These are phyloP conservation scores for Amphirosellinia nigrospora DNA, from an alignment of 495 filamentous ascomycete genomes.

Conservation along the genomic window DNA sequence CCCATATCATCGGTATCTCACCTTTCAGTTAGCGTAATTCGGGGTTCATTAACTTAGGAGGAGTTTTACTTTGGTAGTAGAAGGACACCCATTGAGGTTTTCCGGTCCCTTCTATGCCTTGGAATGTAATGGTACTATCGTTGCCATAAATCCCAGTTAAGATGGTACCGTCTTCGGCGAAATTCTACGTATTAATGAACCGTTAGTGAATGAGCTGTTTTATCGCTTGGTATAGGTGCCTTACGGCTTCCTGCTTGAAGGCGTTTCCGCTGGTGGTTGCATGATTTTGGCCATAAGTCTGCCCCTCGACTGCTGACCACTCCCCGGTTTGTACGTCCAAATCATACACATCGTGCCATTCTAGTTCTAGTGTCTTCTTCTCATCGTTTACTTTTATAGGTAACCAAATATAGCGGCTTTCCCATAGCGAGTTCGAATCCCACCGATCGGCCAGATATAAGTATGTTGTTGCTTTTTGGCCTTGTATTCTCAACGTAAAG, in stretches of 20 bases:
- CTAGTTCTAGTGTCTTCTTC: slow-evolving; percentile 43
- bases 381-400: slow-evolving; percentile 51
- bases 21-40: slow-evolving; percentile 20
- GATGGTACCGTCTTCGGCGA: slow-evolving; percentile 51
- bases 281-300: slow-evolving; percentile 45
- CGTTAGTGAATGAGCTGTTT: background rate
- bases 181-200: slow-evolving; percentile 40
- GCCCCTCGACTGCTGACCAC: slow-evolving; percentile 49
- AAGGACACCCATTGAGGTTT: slow-evolving; percentile 62
- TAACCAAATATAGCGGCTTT: slow-evolving; percentile 60
- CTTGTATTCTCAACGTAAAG: slow-evolving; percentile 53
- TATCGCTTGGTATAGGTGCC: slow-evolving; percentile 18
- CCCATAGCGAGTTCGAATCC: slow-evolving; percentile 60
- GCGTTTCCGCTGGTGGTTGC: slow-evolving; percentile 49
- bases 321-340: slow-evolving; percentile 54
- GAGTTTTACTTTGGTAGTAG: slow-evolving; percentile 51
- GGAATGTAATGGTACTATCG: slow-evolving; percentile 57
- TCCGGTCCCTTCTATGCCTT: slow-evolving; percentile 53
- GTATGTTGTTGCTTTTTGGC: slow-evolving; percentile 54
- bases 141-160: slow-evolving; percentile 58
- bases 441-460: slow-evolving; percentile 59
- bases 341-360: slow-evolving; percentile 55
- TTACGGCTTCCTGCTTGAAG: slow-evolving; percentile 54
- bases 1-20: slow-evolving; percentile 51
- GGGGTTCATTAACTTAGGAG: background rate